Evolutionary conservation across 345 rosid species (phyloP).

Genomic region (Combretum micranthum): DNA sequence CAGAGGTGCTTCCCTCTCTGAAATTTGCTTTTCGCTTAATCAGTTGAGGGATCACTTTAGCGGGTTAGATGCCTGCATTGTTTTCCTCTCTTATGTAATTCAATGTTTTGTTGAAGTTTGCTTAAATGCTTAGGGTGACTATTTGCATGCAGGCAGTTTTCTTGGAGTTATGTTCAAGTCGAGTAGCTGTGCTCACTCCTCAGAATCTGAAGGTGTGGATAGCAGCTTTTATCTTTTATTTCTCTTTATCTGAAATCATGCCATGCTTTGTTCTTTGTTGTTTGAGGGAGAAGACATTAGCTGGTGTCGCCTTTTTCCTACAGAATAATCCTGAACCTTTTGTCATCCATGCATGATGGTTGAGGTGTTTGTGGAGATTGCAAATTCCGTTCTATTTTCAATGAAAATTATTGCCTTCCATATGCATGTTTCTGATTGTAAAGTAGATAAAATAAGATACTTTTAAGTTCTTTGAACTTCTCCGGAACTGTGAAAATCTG

Average conservation of each 20-base stretch:
- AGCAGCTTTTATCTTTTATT: neutral
- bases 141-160: slow-evolving; percentile 65
- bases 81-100: neutral
- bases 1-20: slow-evolving; percentile 57
- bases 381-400: no score
- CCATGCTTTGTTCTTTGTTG: neutral
- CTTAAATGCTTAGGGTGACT: neutral
- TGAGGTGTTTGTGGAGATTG: no score
- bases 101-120: no score
- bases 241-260: neutral
- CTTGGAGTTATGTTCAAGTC: slow-evolving; percentile 85
- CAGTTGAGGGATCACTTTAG: slow-evolving; percentile 13
- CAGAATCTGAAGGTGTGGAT: slow-evolving; percentile 67
- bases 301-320: no score
- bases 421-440: no score
- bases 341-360: no score
- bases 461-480: no score
- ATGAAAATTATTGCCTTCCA: no score
- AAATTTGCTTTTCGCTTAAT: slow-evolving; percentile 7
- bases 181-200: slow-evolving; percentile 67
- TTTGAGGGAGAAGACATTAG: no score
- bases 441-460: no score
- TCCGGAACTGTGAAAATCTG: no score
- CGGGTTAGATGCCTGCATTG: slow-evolving; percentile 18
- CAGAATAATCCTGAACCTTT: no score